phyloP scores from a whole-genome alignment of 768 basidiomycete genomes.

The Leucocoprinus birnbaumii region DNA sequence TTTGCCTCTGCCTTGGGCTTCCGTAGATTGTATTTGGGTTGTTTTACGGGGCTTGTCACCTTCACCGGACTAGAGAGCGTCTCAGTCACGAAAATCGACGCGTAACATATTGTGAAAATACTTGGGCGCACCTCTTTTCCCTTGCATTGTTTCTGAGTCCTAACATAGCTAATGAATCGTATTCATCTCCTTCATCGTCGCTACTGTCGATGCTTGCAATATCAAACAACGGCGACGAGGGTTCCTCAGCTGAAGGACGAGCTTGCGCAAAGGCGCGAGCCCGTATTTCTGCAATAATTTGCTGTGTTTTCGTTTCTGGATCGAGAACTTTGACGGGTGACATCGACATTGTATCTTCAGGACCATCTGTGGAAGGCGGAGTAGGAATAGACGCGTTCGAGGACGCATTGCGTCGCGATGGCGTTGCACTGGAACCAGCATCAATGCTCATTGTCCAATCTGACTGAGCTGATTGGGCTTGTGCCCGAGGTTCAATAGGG shows the following conservation, averaged over 20 bases:
- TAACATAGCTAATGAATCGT: not conserved
- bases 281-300: constrained; percentile 63
- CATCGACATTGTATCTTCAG: constrained; percentile 13
- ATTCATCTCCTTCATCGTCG: constrained; percentile 39
- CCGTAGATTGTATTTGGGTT: constrained; percentile 5
- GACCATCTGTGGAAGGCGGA: constrained; percentile 21
- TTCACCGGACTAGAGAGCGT: not conserved
- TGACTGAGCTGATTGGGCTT: not conserved
- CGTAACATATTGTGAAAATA: no score
- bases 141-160: not conserved
- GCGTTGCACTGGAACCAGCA: constrained; percentile 3
- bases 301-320: constrained; percentile 44
- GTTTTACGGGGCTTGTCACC: not conserved
- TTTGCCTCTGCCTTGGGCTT: not conserved
- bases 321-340: constrained; percentile 23
- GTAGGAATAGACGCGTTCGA: constrained; percentile 13
- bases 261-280: constrained; percentile 51
- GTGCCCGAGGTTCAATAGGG: not conserved
- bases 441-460: constrained; percentile 9
- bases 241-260: constrained; percentile 42
- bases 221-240: constrained; percentile 21
- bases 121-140: not conserved
- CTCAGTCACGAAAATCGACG: not conserved
- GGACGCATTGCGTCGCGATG: constrained; percentile 1
- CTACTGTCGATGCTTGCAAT: constrained; percentile 47